phyloP scores from a whole-genome alignment of 148 eudicot genomes.

The Rhododendron simsii region DNA sequence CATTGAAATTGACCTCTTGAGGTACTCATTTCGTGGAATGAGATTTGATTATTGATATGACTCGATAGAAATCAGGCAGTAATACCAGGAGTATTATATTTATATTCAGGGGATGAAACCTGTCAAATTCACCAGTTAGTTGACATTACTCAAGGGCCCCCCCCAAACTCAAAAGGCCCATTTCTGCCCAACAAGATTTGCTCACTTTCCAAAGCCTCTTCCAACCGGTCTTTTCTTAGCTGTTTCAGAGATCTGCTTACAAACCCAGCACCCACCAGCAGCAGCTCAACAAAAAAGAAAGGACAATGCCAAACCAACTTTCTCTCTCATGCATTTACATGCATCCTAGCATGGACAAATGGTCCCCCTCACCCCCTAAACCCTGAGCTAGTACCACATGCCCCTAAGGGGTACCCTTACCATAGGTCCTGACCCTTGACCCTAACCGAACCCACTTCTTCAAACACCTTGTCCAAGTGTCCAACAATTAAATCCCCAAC shows the following conservation, averaged over 20 bases:
- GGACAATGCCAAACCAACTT: conserved; percentile 24
- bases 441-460: background rate
- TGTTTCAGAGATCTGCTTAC: conserved; percentile 7
- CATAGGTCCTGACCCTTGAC: background rate
- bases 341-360: conserved; percentile 1
- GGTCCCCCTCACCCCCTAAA: conserved; percentile 12
- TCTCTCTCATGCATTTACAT: conserved; percentile 50
- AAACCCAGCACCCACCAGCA: conserved; percentile 14
- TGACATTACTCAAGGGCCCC: background rate
- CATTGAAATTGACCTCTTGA: background rate
- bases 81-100: background rate
- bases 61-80: background rate
- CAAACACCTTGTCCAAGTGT: background rate
- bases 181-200: background rate
- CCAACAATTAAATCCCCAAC: conserved; percentile 11
- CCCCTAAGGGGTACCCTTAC: background rate
- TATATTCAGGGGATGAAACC: background rate
- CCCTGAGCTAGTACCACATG: background rate
- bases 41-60: background rate
- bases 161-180: background rate
- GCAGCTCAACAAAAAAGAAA: conserved; percentile 29
- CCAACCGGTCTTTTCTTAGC: background rate
- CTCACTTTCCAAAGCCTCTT: background rate
- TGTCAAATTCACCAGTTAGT: too few relatives aligned
- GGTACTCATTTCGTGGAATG: background rate